Evolutionary conservation across 148 eudicot genomes (phyloP).

Genomic region (Rhododendron henanense): DNA sequence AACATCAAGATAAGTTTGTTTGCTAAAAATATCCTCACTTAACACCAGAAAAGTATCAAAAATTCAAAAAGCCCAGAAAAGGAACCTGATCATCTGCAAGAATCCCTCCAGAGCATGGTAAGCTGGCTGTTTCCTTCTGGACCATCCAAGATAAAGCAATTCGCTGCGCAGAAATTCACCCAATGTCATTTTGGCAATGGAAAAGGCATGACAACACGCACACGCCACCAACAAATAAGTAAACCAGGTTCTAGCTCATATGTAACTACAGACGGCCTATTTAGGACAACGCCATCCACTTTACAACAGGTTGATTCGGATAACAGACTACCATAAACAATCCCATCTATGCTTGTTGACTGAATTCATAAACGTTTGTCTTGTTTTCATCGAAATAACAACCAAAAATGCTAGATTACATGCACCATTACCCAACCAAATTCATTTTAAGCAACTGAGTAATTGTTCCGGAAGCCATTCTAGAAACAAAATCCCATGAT

Average conservation of each 20-base stretch:
- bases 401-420: background rate
- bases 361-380: background rate
- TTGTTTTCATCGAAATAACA: background rate
- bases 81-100: slow-evolving; percentile 98
- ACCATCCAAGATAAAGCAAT: slow-evolving; percentile 98
- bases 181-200: slow-evolving; percentile 3
- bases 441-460: background rate
- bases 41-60: background rate
- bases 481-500: background rate
- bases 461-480: background rate
- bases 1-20: background rate
- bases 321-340: background rate
- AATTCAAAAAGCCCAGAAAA: background rate
- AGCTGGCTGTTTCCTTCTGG: slow-evolving; percentile 74
- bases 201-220: background rate
- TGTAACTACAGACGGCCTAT: background rate
- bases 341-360: background rate
- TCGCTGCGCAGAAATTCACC: slow-evolving; percentile 48
- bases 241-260: slow-evolving; percentile 3
- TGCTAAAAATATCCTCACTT: slow-evolving; percentile 2
- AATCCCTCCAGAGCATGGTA: slow-evolving; percentile 87
- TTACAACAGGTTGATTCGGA: background rate
- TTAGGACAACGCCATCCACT: background rate
- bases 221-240: background rate
- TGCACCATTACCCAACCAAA: background rate